Evolutionary conservation across 495 filamentous ascomycete genomes (phyloP).

Genomic region (Pseudomonodictys pantanalensis): DNA sequence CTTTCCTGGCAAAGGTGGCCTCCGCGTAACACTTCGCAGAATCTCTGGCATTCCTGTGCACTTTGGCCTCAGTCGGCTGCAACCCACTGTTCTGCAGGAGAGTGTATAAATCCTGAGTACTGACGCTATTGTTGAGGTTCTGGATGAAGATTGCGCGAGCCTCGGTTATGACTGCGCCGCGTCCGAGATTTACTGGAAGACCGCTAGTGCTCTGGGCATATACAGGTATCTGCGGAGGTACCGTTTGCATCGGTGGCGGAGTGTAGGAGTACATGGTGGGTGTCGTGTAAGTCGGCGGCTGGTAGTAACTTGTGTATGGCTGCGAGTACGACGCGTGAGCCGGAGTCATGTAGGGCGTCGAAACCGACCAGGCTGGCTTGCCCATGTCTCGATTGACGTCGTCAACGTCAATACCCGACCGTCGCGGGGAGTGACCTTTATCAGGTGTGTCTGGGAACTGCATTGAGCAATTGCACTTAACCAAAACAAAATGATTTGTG

Average conservation of each 20-base stretch:
- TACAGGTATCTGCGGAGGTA: conserved; percentile 1
- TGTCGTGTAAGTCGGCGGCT: conserved; percentile 1
- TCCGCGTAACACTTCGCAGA: conserved; percentile 34
- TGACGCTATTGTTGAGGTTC: conserved; percentile 28
- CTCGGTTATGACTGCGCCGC: conserved; percentile 35
- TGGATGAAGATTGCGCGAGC: conserved; percentile 39
- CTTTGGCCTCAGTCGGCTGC: conserved; percentile 11
- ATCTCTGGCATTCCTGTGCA: conserved; percentile 31
- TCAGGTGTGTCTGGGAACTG: conserved; percentile 11
- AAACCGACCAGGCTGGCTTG: neutral
- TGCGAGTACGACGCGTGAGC: neutral
- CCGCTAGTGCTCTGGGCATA: conserved; percentile 31
- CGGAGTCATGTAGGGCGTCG: neutral
- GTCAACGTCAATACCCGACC: conserved; percentile 13
- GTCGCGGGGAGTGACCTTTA: conserved; percentile 13
- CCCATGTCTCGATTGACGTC: conserved; percentile 2
- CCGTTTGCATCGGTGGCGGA: neutral
- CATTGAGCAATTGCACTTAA: conserved; percentile 19
- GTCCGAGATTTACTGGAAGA: conserved; percentile 33
- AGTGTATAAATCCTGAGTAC: conserved; percentile 24
- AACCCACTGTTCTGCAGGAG: conserved; percentile 28
- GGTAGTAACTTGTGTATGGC: conserved; percentile 5
- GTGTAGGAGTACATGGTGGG: neutral
- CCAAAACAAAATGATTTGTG: conserved; percentile 3
- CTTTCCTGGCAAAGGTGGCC: conserved; percentile 29